phyloP scores from a whole-genome alignment of 2,329 filamentous ascomycete genomes.

The Akanthomyces uredinophilus region DNA sequence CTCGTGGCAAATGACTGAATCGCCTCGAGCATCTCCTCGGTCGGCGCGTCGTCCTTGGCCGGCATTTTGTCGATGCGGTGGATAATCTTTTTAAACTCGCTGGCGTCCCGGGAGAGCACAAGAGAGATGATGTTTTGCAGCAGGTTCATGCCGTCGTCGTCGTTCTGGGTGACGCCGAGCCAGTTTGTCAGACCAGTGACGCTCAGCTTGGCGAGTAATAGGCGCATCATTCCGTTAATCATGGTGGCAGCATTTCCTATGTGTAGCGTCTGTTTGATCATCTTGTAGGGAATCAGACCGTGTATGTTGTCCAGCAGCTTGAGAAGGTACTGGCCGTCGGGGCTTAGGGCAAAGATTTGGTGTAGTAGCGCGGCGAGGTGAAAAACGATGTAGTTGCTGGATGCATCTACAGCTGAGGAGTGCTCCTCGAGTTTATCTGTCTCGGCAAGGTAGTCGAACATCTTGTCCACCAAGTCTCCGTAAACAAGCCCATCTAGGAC shows the following conservation, averaged over 20 bases:
- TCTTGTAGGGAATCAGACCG: conserved; percentile 63
- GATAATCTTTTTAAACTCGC: conserved; percentile 61
- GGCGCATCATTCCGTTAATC: conserved; percentile 68
- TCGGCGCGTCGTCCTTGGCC: conserved; percentile 43
- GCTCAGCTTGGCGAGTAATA: conserved; percentile 74
- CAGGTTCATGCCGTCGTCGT: conserved; percentile 76
- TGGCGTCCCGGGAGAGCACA: conserved; percentile 66
- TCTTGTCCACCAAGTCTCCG: conserved; percentile 58
- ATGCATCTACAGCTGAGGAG: conserved; percentile 55
- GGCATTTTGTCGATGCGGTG: conserved; percentile 55
- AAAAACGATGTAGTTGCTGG: conserved; percentile 62
- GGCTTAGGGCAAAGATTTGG: conserved; percentile 65
- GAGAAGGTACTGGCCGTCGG: conserved; percentile 69
- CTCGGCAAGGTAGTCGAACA: conserved; percentile 56
- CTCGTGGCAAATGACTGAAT: conserved; percentile 55
- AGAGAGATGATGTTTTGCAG: conserved; percentile 71
- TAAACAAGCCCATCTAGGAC: conserved; percentile 63
- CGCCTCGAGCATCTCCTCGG: conserved; percentile 55
- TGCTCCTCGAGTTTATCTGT: conserved; percentile 61
- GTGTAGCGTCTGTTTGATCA: conserved; percentile 67
- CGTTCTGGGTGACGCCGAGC: conserved; percentile 65
- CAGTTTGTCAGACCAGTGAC: conserved; percentile 72
- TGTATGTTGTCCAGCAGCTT: conserved; percentile 67
- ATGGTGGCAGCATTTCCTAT: conserved; percentile 77
- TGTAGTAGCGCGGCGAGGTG: conserved; percentile 71